A percentile compares a stretch with the other conserved stretches of the same genome.
These are phyloP conservation scores for Cutaneotrichosporon arboriforme DNA, from an alignment of 1,284 basidiomycete genomes.

Conservation along the genomic window DNA sequence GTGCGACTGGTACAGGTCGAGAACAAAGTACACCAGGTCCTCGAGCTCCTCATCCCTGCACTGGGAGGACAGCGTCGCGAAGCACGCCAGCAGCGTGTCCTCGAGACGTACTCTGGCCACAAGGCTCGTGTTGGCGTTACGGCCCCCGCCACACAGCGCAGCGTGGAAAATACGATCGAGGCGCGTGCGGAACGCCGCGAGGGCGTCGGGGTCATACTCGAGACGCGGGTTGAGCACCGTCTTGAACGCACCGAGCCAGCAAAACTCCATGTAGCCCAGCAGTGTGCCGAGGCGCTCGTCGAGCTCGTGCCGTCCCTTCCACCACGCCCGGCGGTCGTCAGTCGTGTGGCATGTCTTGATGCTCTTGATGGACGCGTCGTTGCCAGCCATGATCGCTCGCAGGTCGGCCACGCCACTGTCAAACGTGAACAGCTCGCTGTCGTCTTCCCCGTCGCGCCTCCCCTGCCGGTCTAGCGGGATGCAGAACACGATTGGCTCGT, in stretches of 20 bases:
- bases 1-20: slow-evolving; percentile 90
- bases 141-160: slow-evolving; percentile 56
- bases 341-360: slow-evolving; percentile 39
- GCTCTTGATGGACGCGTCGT: slow-evolving; percentile 52
- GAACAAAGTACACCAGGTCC: slow-evolving; percentile 86
- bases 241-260: slow-evolving; percentile 98
- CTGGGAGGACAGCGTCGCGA: slow-evolving; percentile 71
- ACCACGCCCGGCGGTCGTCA: slow-evolving; percentile 57
- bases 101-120: slow-evolving; percentile 56
- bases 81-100: slow-evolving; percentile 72
- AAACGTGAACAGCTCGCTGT: slow-evolving; percentile 67
- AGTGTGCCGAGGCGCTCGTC: slow-evolving; percentile 72
- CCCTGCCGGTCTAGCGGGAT: slow-evolving; percentile 75
- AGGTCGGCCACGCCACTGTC: slow-evolving; percentile 70
- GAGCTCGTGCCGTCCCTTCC: slow-evolving; percentile 69
- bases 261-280: slow-evolving; percentile 81
- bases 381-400: slow-evolving; percentile 65
- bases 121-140: slow-evolving; percentile 49
- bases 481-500: slow-evolving; percentile 71
- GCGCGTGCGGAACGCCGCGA: slow-evolving; percentile 58
- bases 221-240: slow-evolving; percentile 63
- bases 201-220: slow-evolving; percentile 51
- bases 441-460: slow-evolving; percentile 68
- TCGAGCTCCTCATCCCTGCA: slow-evolving; percentile 90
- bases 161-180: slow-evolving; percentile 70